These are phyloP conservation scores for Eurotiales sp. DNA, from an alignment of 2,329 filamentous ascomycete genomes.

Conservation along the genomic window DNA sequence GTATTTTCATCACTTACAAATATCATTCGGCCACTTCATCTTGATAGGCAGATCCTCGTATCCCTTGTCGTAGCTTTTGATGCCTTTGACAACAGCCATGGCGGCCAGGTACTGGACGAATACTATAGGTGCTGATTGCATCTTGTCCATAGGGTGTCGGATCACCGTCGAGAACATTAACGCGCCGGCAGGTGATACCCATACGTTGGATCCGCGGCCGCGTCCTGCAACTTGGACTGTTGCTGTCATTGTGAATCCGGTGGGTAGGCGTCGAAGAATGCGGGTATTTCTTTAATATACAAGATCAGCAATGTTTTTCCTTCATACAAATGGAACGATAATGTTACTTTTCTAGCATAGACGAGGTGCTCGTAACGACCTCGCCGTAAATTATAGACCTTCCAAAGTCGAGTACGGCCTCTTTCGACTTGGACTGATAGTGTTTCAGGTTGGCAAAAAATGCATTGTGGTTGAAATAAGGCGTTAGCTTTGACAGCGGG, in stretches of 20 bases:
- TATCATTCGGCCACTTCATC: constrained; percentile 97
- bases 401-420: constrained; percentile 65
- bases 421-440: constrained; percentile 59
- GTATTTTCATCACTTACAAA: constrained; percentile 59
- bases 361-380: constrained; percentile 91
- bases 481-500: constrained; percentile 70
- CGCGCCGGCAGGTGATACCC: constrained; percentile 83
- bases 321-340: background rate
- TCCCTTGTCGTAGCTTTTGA: constrained; percentile 72
- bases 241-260: constrained; percentile 82
- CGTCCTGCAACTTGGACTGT: constrained; percentile 84
- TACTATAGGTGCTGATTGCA: constrained; percentile 71
- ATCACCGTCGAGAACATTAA: constrained; percentile 87
- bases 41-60: constrained; percentile 75
- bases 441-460: constrained; percentile 69
- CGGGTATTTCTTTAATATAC: constrained; percentile 61
- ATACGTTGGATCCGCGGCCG: constrained; percentile 87
- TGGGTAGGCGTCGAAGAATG: constrained; percentile 70
- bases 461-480: constrained; percentile 77
- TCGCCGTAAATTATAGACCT: constrained; percentile 79
- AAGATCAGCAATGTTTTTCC: constrained; percentile 48
- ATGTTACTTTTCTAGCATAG: constrained; percentile 75
- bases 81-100: constrained; percentile 78
- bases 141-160: constrained; percentile 72
- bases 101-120: constrained; percentile 93